Evolutionary conservation across 2,329 filamentous ascomycete genomes (phyloP).

Genomic region (Talaromyces albobiverticillius): DNA sequence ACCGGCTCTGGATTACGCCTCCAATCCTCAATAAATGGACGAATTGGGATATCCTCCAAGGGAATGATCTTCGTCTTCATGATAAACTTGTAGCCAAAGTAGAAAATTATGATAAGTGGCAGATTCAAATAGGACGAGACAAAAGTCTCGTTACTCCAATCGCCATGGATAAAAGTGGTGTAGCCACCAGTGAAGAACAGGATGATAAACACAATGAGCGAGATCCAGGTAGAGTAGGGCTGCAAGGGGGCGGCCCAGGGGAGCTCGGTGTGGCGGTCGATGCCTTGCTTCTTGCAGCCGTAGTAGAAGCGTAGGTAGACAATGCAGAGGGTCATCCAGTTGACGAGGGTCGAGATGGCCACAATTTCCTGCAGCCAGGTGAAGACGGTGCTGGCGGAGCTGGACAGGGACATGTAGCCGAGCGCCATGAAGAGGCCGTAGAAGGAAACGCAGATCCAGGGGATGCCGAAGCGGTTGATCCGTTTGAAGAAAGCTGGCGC

Average conservation of each 20-base stretch:
- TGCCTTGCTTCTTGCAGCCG: neutral
- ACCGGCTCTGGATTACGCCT: neutral
- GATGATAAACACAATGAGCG: slow-evolving; percentile 49
- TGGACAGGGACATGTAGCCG: slow-evolving; percentile 60
- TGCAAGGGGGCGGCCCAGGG: slow-evolving; percentile 38
- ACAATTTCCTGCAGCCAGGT: slow-evolving; percentile 71
- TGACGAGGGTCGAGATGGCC: slow-evolving; percentile 66
- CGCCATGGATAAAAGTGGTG: slow-evolving; percentile 55
- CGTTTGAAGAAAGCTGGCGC: neutral
- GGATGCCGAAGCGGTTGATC: neutral
- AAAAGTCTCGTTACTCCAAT: slow-evolving; percentile 56
- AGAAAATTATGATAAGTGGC: slow-evolving; percentile 57
- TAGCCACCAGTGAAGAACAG: slow-evolving; percentile 76
- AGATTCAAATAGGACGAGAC: slow-evolving; percentile 64
- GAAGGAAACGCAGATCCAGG: neutral
- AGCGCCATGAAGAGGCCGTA: neutral
- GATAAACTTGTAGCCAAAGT: slow-evolving; percentile 50
- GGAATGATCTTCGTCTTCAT: slow-evolving; percentile 34
- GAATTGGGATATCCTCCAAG: slow-evolving; percentile 30
- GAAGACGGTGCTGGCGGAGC: slow-evolving; percentile 58
- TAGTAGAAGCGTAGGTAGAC: slow-evolving; percentile 4
- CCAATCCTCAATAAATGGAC: slow-evolving; percentile 14
- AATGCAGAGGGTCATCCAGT: slow-evolving; percentile 50
- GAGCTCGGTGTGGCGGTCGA: slow-evolving; percentile 3
- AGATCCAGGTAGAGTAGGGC: slow-evolving; percentile 63